Conservation (phyloP, 1,284 basidiomycete species). For the Sporisorium graminicola region DNA sequence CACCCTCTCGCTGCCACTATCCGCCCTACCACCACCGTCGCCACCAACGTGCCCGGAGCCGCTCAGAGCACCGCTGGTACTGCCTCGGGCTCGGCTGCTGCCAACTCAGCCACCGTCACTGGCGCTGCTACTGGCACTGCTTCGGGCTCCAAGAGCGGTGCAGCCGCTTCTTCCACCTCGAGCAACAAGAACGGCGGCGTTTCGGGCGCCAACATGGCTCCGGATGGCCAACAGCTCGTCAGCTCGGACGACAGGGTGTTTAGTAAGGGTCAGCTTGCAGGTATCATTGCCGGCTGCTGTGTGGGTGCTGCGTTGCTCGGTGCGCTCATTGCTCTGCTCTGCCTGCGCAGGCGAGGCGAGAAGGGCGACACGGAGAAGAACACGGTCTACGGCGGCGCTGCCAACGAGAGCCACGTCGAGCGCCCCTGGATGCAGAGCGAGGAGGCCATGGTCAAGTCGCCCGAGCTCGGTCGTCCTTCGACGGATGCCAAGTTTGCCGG, state of each 20-base stretch:
- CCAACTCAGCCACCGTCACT: slow-evolving; percentile 35
- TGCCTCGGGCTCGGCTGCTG: slow-evolving; percentile 14
- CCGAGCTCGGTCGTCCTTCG: slow-evolving; percentile 39
- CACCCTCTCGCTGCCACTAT: slow-evolving; percentile 58
- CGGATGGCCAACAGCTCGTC: slow-evolving; percentile 34
- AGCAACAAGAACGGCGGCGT: slow-evolving; percentile 11
- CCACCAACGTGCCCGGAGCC: slow-evolving; percentile 36
- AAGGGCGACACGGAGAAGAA: slow-evolving; percentile 42
- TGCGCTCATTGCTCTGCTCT: slow-evolving; percentile 47
- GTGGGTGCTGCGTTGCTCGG: slow-evolving; percentile 59
- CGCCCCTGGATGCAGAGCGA: slow-evolving; percentile 58
- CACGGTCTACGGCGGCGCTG: slow-evolving; percentile 37
- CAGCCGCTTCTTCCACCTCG: slow-evolving; percentile 19
- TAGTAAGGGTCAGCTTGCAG: slow-evolving; percentile 47
- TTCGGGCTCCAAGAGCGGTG: slow-evolving; percentile 14
- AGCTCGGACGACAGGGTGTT: slow-evolving; percentile 38
- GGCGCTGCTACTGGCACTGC: slow-evolving; percentile 14
- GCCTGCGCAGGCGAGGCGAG: slow-evolving; percentile 39
- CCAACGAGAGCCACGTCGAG: slow-evolving; percentile 48
- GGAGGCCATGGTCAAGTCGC: slow-evolving; percentile 48
- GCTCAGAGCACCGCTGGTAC: slow-evolving; percentile 25
- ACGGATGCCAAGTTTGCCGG: slow-evolving; percentile 40
- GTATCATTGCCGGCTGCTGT: slow-evolving; percentile 57
- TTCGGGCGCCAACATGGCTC: slow-evolving; percentile 24
- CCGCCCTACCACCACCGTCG: slow-evolving; percentile 49